A percentile compares a stretch with the other conserved stretches of the same genome.
phyloP scores from a whole-genome alignment of 176 grass and related monocot species.

The Melocanna baccifera region DNA sequence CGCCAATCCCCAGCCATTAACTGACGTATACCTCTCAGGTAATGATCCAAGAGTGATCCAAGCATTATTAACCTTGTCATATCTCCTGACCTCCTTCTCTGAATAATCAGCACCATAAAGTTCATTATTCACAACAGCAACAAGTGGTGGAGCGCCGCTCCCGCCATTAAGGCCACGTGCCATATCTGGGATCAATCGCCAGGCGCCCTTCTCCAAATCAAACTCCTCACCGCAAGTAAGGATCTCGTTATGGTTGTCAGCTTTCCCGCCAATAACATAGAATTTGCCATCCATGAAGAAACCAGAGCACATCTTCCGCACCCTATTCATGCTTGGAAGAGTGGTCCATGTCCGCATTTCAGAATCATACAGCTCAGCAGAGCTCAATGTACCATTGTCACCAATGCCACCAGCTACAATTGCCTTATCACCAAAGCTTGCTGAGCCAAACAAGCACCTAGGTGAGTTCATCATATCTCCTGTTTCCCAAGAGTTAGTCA shows the following conservation, averaged over 20 bases:
- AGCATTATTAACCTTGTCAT: slow-evolving; percentile 39
- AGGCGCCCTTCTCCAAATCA: slow-evolving; percentile 45
- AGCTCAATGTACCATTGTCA: slow-evolving; percentile 27
- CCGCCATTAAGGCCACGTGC: slow-evolving; percentile 39
- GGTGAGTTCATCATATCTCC: slow-evolving; percentile 48
- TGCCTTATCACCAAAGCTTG: slow-evolving; percentile 40
- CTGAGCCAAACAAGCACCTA: slow-evolving; percentile 52
- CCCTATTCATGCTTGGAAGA: slow-evolving; percentile 49
- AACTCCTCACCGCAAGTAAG: slow-evolving; percentile 48
- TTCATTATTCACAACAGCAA: slow-evolving; percentile 55
- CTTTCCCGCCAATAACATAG: slow-evolving; percentile 48
- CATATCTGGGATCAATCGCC: slow-evolving; percentile 50
- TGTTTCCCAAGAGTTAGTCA: slow-evolving; percentile 43
- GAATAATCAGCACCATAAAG: slow-evolving; percentile 54
- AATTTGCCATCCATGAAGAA: slow-evolving; percentile 60
- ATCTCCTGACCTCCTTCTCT: slow-evolving; percentile 38
- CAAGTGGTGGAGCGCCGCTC: slow-evolving; percentile 43
- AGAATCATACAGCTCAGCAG: slow-evolving; percentile 58
- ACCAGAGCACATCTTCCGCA: slow-evolving; percentile 52
- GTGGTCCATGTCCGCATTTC: slow-evolving; percentile 43
- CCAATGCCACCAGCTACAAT: slow-evolving; percentile 50
- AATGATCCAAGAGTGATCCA: slow-evolving; percentile 56
- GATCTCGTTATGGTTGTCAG: slow-evolving; percentile 22
- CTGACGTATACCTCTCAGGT: slow-evolving; percentile 41
- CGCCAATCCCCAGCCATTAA: slow-evolving; percentile 46